Evolutionary conservation across 2,329 filamentous ascomycete genomes (phyloP).

Genomic region (Penicillium paneum): DNA sequence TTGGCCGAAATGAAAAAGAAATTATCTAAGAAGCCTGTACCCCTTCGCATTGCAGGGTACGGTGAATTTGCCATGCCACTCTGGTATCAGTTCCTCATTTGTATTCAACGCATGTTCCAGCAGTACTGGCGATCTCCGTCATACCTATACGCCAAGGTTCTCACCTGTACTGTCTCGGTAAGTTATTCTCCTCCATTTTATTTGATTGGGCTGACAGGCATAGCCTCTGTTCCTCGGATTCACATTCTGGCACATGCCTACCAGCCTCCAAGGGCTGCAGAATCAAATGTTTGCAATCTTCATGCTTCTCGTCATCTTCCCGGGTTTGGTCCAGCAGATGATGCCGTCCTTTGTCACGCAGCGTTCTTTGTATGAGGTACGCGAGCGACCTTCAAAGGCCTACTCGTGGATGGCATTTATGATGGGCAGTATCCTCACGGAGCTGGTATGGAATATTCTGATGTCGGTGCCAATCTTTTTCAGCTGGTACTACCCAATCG

Average conservation of each 20-base stretch:
- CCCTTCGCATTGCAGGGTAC: conserved; percentile 53
- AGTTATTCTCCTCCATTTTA: conserved; percentile 41
- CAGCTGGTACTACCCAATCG: conserved; percentile 64
- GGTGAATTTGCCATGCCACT: conserved; percentile 79
- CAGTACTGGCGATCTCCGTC: conserved; percentile 87
- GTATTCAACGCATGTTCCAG: conserved; percentile 72
- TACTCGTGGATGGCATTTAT: conserved; percentile 75
- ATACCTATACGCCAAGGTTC: conserved; percentile 79
- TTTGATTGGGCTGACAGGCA: not conserved
- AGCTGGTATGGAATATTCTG: conserved; percentile 64
- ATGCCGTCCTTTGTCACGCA: conserved; percentile 59
- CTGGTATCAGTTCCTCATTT: conserved; percentile 61
- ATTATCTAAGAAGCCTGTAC: conserved; percentile 29
- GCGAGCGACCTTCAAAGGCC: conserved; percentile 62
- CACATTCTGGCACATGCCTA: conserved; percentile 70
- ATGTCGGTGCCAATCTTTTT: conserved; percentile 63
- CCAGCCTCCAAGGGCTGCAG: conserved; percentile 75
- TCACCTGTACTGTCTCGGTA: conserved; percentile 66
- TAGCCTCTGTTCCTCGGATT: conserved; percentile 74
- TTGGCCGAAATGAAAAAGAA: conserved; percentile 36
- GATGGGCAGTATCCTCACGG: conserved; percentile 66
- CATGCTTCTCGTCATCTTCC: conserved; percentile 76
- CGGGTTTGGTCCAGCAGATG: conserved; percentile 53
- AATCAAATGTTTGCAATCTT: conserved; percentile 89
- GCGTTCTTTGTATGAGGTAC: conserved; percentile 58